Base-by-base conservation (phyloP, 2,329 filamentous ascomycete species). In the Incumbomyces lentus region DNA sequence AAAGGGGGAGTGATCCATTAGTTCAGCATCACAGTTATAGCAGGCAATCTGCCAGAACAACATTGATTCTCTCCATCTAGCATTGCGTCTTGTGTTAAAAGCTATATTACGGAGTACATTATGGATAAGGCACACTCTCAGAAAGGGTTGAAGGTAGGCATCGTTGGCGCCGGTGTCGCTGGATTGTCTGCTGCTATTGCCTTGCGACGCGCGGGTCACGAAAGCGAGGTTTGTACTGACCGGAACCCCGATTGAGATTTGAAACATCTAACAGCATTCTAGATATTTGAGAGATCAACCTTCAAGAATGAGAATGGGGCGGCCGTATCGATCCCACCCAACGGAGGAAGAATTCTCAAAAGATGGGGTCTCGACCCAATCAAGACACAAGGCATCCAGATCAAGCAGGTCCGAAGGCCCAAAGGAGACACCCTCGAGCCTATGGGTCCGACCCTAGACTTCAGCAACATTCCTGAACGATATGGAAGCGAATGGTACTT, bases 141-240 rank as follows among this genome's bases (percentile, higher is more conserved):
- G 30, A 40, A 39, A 33, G 40, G 43, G 16, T 48, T 57, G 8
- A 44, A 53, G 33, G 49, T 56, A 34, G 53, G 53, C 22, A 52
- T 64, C 4, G 52, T 64, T 26, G 62, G 62, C 1, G 62, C 62
- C 7, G 61, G 62, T 2, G 61, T 65, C 44, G 60, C 61, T 29
- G 62, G 62, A 6, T 52, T 64, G 6, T 54, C 54, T 7, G 58
- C 61, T 2, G 61, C 61, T 3, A 63, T 63, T 49, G 60, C 60
- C 2, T 42, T 64, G 4, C 56, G 61, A 30, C 60, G 57, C 38
- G 58, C 60, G 22, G 62, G 62, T 0, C 61, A 64, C 50, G 55
- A 55, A 18, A 60, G 64, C 17, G 58, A 61, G 52, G 60, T 64
- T 46, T 19, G 58, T 53, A 5, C 11, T 40, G 18, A 19, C 19